Evolutionary conservation across 2,329 filamentous ascomycete species (phyloP).

Genomic region (Sarocladium brachiariae): DNA sequence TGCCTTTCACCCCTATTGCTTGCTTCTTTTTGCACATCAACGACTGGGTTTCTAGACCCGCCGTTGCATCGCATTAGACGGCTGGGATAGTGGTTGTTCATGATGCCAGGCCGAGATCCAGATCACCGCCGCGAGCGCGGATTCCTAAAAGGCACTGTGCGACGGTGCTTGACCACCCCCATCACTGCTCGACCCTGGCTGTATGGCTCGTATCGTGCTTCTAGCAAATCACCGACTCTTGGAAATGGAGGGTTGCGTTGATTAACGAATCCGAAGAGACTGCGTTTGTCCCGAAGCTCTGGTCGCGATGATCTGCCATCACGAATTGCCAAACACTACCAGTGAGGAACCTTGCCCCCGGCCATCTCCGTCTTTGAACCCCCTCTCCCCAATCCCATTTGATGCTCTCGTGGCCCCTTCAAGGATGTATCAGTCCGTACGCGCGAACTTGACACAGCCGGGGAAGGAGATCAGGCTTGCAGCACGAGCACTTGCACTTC

Average conservation of each 20-base stretch:
- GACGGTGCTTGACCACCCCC: neutral
- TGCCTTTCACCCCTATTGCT: no score
- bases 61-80: neutral
- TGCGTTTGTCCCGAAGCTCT: neutral
- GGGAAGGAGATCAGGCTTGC: conserved; percentile 3
- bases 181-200: neutral
- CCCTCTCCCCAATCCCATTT: neutral
- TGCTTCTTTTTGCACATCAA: no score
- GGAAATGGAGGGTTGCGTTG: neutral
- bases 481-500: no score
- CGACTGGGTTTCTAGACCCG: neutral
- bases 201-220: neutral
- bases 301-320: neutral
- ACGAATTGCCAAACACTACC: neutral
- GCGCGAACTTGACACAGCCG: neutral
- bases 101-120: neutral
- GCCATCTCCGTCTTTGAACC: neutral
- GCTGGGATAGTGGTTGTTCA: neutral
- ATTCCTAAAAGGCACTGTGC: no score
- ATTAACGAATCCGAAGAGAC: neutral
- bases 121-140: neutral
- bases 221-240: neutral
- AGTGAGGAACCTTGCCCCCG: neutral
- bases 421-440: neutral
- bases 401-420: neutral